phyloP scores from a whole-genome alignment of 1,139 yeast species.

The Scheffersomyces titani region DNA sequence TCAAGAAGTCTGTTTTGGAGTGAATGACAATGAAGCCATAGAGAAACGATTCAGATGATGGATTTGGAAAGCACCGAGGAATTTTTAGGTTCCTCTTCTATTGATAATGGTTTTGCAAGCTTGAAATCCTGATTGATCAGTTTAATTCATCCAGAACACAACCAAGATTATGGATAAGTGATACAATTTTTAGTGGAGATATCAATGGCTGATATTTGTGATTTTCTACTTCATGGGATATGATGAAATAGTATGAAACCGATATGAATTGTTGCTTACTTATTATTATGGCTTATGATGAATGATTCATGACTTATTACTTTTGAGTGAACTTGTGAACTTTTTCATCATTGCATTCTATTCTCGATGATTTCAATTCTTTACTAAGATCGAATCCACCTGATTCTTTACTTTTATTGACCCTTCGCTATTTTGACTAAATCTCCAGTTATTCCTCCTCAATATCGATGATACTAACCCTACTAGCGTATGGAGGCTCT shows the following conservation, averaged over 20 bases:
- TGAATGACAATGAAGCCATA: neutral
- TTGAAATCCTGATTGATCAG: neutral
- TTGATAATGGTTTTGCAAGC: neutral
- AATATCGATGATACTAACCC: neutral
- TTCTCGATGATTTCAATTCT: too few species aligned
- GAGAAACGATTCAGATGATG: neutral
- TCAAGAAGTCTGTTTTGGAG: neutral
- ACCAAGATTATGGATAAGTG: too few species aligned
- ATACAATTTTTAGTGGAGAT: too few species aligned
- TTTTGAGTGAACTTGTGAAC: neutral
- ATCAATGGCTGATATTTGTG: too few species aligned
- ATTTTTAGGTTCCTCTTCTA: neutral
- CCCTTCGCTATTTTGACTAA: too few species aligned
- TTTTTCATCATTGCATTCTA: neutral
- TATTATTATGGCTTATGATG: neutral
- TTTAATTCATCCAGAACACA: neutral
- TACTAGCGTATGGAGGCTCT: slow-evolving; percentile 49
- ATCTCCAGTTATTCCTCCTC: neutral
- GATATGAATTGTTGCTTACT: neutral
- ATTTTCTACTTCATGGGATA: too few species aligned
- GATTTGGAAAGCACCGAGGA: neutral
- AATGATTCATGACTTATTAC: neutral
- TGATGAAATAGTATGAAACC: neutral
- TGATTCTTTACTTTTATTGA: neutral
- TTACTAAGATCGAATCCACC: neutral